Evolutionary conservation across 371 early-diverging fungal genomes (phyloP).

Genomic region (Syncephalis plumigaleata): DNA sequence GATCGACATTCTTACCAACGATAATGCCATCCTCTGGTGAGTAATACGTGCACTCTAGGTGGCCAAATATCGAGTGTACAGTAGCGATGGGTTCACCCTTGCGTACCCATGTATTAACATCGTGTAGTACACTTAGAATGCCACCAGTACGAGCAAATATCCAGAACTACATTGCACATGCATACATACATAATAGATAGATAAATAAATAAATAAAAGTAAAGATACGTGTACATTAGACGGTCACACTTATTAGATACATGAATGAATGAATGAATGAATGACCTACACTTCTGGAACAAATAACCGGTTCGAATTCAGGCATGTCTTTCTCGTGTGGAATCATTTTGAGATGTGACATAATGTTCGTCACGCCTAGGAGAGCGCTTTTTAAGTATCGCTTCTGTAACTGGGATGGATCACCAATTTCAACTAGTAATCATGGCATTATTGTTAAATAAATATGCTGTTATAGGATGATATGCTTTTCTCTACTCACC

Average conservation of each 20-base stretch:
- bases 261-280: neutral
- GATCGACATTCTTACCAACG: constrained; percentile 41
- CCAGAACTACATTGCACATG: constrained; percentile 23
- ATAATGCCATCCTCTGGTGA: constrained; percentile 73
- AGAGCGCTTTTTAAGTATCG: constrained; percentile 44
- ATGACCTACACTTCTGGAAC: constrained; percentile 22
- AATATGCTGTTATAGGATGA: neutral
- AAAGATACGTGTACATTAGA: too few species aligned
- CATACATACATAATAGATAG: too few species aligned
- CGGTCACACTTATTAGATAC: too few species aligned
- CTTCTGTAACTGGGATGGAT: constrained; percentile 58
- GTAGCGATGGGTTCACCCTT: constrained; percentile 80
- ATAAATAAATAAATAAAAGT: constrained; percentile 14
- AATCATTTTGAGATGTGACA: constrained; percentile 40
- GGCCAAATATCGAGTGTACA: constrained; percentile 82
- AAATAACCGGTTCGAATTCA: constrained; percentile 34
- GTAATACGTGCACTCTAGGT: constrained; percentile 74
- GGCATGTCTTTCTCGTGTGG: constrained; percentile 19
- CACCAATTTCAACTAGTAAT: constrained; percentile 54
- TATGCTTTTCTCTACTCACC: neutral
- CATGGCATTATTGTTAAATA: neutral
- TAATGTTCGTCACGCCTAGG: constrained; percentile 41
- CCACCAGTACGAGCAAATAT: constrained; percentile 28
- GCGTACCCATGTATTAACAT: constrained; percentile 66
- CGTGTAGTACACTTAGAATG: constrained; percentile 48